A percentile compares a stretch with the other conserved stretches of the same genome.
phyloP scores from a whole-genome alignment of 129 eudicot species.

The Escallonia herrerae region DNA sequence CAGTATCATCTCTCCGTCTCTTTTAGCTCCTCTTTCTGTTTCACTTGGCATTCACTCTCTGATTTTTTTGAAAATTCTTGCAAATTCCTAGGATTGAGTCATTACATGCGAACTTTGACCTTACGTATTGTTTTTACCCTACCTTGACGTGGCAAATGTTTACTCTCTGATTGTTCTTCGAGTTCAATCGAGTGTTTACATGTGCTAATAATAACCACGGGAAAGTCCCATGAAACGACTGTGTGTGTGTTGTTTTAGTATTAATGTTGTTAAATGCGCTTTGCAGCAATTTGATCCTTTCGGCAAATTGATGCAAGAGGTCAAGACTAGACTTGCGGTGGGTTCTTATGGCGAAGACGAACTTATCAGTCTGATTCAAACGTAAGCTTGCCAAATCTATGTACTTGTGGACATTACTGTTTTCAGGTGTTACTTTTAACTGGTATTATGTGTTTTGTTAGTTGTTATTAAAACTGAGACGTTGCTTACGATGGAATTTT shows the following conservation, averaged over 20 bases:
- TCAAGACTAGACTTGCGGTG: conserved; percentile 64
- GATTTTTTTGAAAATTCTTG: not conserved
- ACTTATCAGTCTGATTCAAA: conserved; percentile 78
- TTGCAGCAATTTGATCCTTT: conserved; percentile 73
- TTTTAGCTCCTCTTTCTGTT: not conserved
- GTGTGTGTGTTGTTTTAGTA: not conserved
- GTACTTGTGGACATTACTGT: too few relatives aligned
- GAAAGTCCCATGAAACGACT: too few relatives aligned
- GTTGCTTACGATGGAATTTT: too few relatives aligned
- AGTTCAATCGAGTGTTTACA: not conserved
- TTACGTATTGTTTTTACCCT: too few relatives aligned
- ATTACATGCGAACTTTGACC: too few relatives aligned
- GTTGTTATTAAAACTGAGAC: too few relatives aligned
- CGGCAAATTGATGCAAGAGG: conserved; percentile 56
- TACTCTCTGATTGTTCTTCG: too few relatives aligned
- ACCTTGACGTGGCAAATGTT: too few relatives aligned
- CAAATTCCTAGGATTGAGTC: too few relatives aligned
- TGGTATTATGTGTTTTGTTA: too few relatives aligned
- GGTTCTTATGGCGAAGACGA: conserved; percentile 86
- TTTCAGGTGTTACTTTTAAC: too few relatives aligned
- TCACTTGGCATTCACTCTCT: not conserved
- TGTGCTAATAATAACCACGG: not conserved
- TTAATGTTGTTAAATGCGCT: conserved; percentile 1
- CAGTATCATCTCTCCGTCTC: conserved; percentile 3
- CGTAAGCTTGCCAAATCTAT: conserved; percentile 36